phyloP scores from a whole-genome alignment of 176 grass and related monocot species.

The Oryza glaberrima region DNA sequence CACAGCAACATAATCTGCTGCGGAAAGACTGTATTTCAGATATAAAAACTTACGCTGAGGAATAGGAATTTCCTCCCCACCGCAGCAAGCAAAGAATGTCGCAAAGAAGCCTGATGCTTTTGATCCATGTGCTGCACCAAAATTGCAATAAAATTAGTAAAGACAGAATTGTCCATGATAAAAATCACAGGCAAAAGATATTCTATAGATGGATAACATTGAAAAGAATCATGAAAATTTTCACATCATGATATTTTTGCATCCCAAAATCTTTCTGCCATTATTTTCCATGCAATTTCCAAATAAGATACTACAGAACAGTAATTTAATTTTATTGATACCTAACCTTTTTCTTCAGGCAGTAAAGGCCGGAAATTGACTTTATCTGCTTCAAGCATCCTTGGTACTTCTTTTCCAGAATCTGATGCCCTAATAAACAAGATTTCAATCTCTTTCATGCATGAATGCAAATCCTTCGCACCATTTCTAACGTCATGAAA shows the following conservation, averaged over 20 bases:
- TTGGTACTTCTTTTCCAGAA: conserved; percentile 93
- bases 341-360: conserved; percentile 74
- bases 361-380: conserved; percentile 75
- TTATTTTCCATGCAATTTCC: conserved; percentile 36
- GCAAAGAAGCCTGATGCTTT: conserved; percentile 66
- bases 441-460: conserved; percentile 82
- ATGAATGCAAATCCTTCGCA: conserved; percentile 61
- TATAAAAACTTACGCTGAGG: conserved; percentile 63
- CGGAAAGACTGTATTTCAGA: conserved; percentile 24
- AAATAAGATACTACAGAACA: conserved; percentile 29
- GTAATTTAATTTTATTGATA: conserved; percentile 24
- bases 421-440: conserved; percentile 89
- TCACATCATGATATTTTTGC: conserved; percentile 16
- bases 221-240: conserved; percentile 14
- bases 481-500: conserved; percentile 46
- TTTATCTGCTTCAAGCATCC: conserved; percentile 97
- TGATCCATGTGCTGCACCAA: conserved; percentile 61
- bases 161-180: conserved; percentile 33
- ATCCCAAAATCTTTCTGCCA: conserved; percentile 33
- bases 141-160: conserved; percentile 45
- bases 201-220: conserved; percentile 11
- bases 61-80: conserved; percentile 61
- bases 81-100: conserved; percentile 73
- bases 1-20: background rate
- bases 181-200: conserved; percentile 20